phyloP scores from a whole-genome alignment of 2,329 filamentous ascomycete genomes.

The Sporothrix mexicana region DNA sequence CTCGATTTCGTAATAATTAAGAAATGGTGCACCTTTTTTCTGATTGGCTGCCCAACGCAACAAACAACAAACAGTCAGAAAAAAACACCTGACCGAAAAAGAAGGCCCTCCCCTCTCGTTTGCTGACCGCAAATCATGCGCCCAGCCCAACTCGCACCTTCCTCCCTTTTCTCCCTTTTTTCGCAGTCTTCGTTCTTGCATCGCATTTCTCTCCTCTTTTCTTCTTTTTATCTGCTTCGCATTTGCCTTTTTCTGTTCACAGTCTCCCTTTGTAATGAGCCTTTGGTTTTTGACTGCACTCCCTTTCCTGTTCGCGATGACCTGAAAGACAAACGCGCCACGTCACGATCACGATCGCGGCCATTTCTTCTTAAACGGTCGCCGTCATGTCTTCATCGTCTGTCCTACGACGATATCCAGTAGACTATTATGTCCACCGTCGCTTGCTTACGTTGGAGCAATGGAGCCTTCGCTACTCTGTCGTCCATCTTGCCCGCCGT shows the following conservation, averaged over 20 bases:
- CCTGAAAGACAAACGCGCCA: background rate
- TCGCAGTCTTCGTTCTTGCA: constrained; percentile 28
- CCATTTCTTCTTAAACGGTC: too few species aligned
- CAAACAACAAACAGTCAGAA: constrained; percentile 23
- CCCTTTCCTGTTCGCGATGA: background rate
- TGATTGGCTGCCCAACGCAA: constrained; percentile 47
- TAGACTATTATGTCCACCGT: too few species aligned
- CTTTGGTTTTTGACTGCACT: too few species aligned
- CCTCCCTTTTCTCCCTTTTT: constrained; percentile 37
- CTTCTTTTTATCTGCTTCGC: constrained; percentile 21
- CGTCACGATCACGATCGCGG: too few species aligned
- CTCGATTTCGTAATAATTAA: constrained; percentile 19
- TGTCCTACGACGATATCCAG: too few species aligned
- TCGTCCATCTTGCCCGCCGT: too few species aligned
- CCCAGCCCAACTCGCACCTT: constrained; percentile 36
- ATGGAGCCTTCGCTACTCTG: too few species aligned
- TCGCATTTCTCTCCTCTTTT: constrained; percentile 35
- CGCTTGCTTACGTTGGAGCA: too few species aligned
- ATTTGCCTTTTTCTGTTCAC: background rate
- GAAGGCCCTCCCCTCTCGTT: background rate
- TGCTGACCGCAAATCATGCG: constrained; percentile 35
- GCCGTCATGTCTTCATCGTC: too few species aligned
- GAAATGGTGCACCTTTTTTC: constrained; percentile 44
- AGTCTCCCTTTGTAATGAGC: background rate
- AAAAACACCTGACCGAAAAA: constrained; percentile 22